Base-by-base conservation (phyloP, 2,329 filamentous ascomycete species). In the Periglandula ipomoeae region DNA sequence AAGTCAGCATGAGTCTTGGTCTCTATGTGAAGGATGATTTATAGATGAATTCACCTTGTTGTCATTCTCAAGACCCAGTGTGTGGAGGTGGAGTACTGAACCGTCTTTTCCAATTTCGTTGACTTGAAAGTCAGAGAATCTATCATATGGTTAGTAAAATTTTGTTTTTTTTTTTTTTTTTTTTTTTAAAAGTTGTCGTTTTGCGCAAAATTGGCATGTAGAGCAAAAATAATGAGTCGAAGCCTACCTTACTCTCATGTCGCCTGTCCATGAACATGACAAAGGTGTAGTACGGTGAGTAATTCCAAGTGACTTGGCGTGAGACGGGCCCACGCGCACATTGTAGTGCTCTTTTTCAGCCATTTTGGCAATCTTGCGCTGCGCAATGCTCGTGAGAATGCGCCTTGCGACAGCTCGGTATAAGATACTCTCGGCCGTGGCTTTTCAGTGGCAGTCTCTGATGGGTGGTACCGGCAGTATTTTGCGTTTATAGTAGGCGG, bases 81-180 rank as follows among this genome's bases (percentile, higher is more conserved):
- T 76, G 50, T 66, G 73, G 44, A 96, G 71, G 64, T 91, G 88
- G 46, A 93, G 65, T 13, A 95, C 87, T 47, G 81, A 68, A 15
- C 89, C 89, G 59, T 85, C 79, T 26, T 83, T 81, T 19, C 78
- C 71, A 53, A 96, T 91, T 66, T 96, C 90, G 61, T 95, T 90
- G 58, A 96, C 90, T 57, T 93, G 73, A 59, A 96, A 96, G 64
- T 96, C 90, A 4, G 89, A 91, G 65, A 90, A 96, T 56, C 88
- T 81, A 44, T 3, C 2, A 5, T 11, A 19, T n/a, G 13, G 26
- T 44, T 9, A 44, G 32, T 39, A 1, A 4, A n/a, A 23, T 32
- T 13, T 7, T 13, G 10, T 19, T 19, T 30, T 24, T 10, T 1
- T 2, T 9, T 15, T 24, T 1, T n/a, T 27, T 15, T 6, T 9